Evolutionary conservation across 345 rosid species (phyloP).

Genomic region (Murraya paniculata): DNA sequence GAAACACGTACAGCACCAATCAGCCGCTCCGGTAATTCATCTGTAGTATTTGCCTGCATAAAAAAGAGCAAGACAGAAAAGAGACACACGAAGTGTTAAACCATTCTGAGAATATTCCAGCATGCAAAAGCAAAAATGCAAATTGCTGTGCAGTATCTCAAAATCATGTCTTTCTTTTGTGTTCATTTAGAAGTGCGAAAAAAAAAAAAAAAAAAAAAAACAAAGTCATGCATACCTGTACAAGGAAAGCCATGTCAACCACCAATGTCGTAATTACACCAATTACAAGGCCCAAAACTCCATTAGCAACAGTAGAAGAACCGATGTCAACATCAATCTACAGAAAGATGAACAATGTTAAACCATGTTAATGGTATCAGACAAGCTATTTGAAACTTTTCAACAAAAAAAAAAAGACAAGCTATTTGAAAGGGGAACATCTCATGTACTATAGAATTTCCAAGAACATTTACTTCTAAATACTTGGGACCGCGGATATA

Average conservation of each 20-base stretch:
- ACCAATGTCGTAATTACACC: slow-evolving; percentile 93
- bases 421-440: background rate
- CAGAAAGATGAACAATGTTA: slow-evolving; percentile 18
- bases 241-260: slow-evolving; percentile 99
- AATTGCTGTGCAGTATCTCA: background rate
- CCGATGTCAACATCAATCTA: slow-evolving; percentile 97
- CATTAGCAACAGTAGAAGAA: slow-evolving; percentile 97
- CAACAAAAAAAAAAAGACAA: too few species aligned
- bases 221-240: slow-evolving; percentile 40
- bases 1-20: slow-evolving; percentile 94
- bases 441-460: background rate
- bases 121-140: too few species aligned
- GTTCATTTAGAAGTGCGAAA: too few species aligned
- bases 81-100: too few species aligned
- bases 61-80: background rate
- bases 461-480: slow-evolving; percentile 59
- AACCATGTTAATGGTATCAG: background rate
- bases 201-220: too few species aligned
- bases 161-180: too few species aligned
- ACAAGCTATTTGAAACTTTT: background rate
- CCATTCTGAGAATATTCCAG: background rate
- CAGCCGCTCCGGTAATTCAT: slow-evolving; percentile 87
- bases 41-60: slow-evolving; percentile 74
- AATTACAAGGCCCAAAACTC: slow-evolving; percentile 94
- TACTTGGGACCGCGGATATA: slow-evolving; percentile 82